Percentiles rank a stretch among this genome's conserved stretches.
phyloP scores from a whole-genome alignment of 73 alveolate genomes.

The Paramecium tetraurelia region DNA sequence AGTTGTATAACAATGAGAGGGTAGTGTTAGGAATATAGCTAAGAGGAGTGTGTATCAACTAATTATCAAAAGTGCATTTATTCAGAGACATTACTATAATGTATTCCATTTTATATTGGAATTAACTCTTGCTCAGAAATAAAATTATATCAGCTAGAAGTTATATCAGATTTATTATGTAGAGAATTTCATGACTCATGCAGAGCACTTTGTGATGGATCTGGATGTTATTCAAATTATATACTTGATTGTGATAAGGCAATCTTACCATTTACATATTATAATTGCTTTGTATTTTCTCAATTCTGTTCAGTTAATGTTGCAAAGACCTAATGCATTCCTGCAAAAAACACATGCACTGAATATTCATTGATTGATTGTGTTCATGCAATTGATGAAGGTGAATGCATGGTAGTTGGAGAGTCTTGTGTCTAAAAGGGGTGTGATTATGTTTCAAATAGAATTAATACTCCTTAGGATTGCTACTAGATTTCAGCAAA shows the following conservation, averaged over 20 bases:
- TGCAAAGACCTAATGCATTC: not conserved
- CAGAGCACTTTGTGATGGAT: not conserved
- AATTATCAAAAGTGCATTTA: not conserved
- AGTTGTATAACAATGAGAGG: not conserved
- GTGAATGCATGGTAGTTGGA: not conserved
- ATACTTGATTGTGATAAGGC: not conserved
- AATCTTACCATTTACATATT: not conserved
- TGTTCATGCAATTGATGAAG: not conserved
- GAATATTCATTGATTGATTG: not conserved
- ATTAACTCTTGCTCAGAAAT: not conserved
- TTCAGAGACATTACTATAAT: not conserved
- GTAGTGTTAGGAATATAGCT: not conserved
- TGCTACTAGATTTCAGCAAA: not conserved
- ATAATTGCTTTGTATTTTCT: not conserved
- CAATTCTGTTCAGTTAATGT: not conserved
- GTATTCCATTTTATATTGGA: not conserved
- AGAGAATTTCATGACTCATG: not conserved
- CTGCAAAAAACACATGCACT: not conserved
- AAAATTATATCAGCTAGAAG: not conserved
- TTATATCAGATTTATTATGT: not conserved
- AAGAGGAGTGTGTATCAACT: not conserved
- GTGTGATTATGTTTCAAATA: not conserved
- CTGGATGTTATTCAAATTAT: not conserved
- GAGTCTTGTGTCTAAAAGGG: not conserved
- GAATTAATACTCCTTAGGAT: not conserved